Evolutionary conservation across 2,329 filamentous ascomycete species (phyloP).

Genomic region (Pestalotiopsis fici): DNA sequence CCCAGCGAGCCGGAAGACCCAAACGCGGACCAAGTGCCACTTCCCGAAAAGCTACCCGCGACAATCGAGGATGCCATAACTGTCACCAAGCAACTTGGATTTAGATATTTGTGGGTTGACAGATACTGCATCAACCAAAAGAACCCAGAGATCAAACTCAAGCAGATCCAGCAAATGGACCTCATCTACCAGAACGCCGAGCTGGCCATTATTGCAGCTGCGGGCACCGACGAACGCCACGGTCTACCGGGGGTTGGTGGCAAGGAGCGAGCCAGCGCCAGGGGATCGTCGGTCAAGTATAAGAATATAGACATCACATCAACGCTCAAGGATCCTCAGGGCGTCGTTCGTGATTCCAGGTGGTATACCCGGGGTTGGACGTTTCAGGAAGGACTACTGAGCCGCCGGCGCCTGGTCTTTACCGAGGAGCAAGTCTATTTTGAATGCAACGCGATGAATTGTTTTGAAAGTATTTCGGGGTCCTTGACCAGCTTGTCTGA

Average conservation of each 20-base stretch:
- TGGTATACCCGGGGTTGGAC: conserved; percentile 18
- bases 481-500: background rate
- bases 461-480: background rate
- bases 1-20: background rate
- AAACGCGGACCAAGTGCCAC: background rate
- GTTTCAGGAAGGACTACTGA: conserved; percentile 12
- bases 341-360: conserved; percentile 9
- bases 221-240: background rate
- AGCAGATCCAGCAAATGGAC: conserved; percentile 7
- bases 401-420: conserved; percentile 10
- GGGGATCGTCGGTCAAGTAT: background rate
- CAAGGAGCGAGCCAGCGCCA: background rate
- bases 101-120: conserved; percentile 16
- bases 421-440: conserved; percentile 14
- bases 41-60: background rate
- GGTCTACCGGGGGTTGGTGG: background rate
- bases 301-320: background rate
- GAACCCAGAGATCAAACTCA: background rate
- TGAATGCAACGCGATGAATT: conserved; percentile 11
- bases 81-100: conserved; percentile 12
- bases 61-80: background rate
- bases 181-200: background rate
- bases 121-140: conserved; percentile 8
- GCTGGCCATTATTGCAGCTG: conserved; percentile 6
- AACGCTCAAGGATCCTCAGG: background rate